Conservation (phyloP, 164 flowering plant genomes). For the Nelumbo lutea region DNA sequence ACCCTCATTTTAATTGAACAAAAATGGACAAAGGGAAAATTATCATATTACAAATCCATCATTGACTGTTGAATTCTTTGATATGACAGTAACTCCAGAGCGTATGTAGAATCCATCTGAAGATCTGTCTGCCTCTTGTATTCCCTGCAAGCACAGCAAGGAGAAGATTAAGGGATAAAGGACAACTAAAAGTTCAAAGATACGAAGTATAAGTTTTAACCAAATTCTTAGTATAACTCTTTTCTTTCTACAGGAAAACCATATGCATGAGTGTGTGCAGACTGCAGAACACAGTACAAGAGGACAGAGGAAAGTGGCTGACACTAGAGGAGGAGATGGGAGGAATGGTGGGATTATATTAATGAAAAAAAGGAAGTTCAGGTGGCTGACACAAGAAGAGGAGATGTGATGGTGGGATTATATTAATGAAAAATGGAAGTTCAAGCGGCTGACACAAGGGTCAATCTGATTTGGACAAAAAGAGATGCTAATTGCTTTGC, state of each 20-base stretch:
- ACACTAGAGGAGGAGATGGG: no score
- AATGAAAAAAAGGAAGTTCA: no score
- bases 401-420: no score
- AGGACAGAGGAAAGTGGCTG: no score
- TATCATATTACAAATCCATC: conserved; percentile 71
- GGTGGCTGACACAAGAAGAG: no score
- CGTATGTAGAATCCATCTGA: conserved; percentile 88
- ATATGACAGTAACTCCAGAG: conserved; percentile 72
- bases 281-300: no score
- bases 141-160: conserved; percentile 41
- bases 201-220: background rate
- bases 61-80: conserved; percentile 56
- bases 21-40: conserved; percentile 4
- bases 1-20: conserved; percentile 4
- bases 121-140: conserved; percentile 90
- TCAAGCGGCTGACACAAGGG: no score
- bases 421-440: no score
- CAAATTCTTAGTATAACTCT: background rate
- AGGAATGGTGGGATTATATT: no score
- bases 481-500: no score
- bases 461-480: no score
- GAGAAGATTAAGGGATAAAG: background rate
- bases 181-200: background rate
- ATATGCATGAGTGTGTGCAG: no score
- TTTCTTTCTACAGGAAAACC: background rate